Percentiles rank a stretch among this genome's conserved stretches.
Evolutionary conservation across 2,329 filamentous ascomycete species (phyloP).

Genomic region (Tothia fuscella): DNA sequence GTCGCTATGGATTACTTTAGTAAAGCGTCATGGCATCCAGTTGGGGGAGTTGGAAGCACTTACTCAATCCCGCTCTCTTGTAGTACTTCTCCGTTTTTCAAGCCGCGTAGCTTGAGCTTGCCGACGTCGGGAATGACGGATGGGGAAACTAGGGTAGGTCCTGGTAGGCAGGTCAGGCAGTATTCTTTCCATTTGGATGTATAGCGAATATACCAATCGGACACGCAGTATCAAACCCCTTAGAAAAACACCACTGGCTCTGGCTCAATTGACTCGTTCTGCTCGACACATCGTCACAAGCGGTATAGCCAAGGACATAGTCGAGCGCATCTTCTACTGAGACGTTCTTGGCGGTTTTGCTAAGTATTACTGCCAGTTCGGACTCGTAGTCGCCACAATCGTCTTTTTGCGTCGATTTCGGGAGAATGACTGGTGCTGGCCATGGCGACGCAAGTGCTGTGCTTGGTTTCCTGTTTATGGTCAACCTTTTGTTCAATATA

Average conservation of each 20-base stretch:
- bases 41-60: not conserved
- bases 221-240: conserved; percentile 33
- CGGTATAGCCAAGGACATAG: conserved; percentile 62
- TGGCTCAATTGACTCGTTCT: conserved; percentile 34
- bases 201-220: conserved; percentile 30
- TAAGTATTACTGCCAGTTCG: conserved; percentile 46
- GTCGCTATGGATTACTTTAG: conserved; percentile 23
- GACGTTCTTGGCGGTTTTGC: conserved; percentile 41
- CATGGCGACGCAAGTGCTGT: conserved; percentile 44
- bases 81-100: conserved; percentile 32
- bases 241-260: conserved; percentile 41
- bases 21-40: not conserved
- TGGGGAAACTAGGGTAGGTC: conserved; percentile 26
- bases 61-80: conserved; percentile 29
- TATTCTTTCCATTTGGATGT: not conserved
- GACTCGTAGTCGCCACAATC: conserved; percentile 48
- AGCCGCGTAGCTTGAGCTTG: conserved; percentile 25
- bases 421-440: conserved; percentile 35
- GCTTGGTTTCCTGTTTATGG: conserved; percentile 48
- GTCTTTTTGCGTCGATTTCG: conserved; percentile 40
- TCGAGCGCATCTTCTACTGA: conserved; percentile 45
- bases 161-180: not conserved
- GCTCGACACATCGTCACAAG: conserved; percentile 72
- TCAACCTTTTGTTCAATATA: conserved; percentile 12
- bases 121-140: conserved; percentile 22